phyloP scores from a whole-genome alignment of 1,139 yeast species.

The Starmera stellimalicola region DNA sequence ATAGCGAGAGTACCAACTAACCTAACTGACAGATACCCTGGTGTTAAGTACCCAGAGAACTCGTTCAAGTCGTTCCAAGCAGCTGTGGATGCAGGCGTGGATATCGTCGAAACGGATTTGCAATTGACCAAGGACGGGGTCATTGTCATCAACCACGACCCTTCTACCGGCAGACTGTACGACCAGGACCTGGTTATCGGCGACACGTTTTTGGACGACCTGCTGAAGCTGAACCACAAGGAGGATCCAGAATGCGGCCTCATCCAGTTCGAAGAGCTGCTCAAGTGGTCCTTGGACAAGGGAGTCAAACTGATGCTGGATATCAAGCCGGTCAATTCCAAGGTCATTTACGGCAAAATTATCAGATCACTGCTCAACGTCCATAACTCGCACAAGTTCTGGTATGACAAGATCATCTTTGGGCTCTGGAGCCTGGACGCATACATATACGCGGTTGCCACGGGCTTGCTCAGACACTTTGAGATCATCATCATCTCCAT shows the following conservation, averaged over 20 bases:
- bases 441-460: conserved; percentile 38
- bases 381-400: conserved; percentile 43
- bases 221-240: conserved; percentile 46
- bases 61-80: conserved; percentile 64
- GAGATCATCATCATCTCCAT: conserved; percentile 46
- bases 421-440: conserved; percentile 78
- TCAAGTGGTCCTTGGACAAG: conserved; percentile 46
- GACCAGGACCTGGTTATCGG: conserved; percentile 26
- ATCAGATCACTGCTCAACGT: conserved; percentile 39
- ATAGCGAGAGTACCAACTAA: neutral
- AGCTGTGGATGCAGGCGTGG: conserved; percentile 63
- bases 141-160: conserved; percentile 62
- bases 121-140: conserved; percentile 69
- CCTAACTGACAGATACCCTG: conserved; percentile 5
- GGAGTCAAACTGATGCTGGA: conserved; percentile 54
- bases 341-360: conserved; percentile 44
- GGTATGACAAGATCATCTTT: conserved; percentile 61
- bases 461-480: conserved; percentile 31
- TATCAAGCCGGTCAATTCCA: conserved; percentile 64
- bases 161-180: conserved; percentile 27
- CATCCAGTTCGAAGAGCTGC: conserved; percentile 50
- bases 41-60: conserved; percentile 67
- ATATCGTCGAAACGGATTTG: conserved; percentile 60
- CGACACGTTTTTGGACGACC: conserved; percentile 28
- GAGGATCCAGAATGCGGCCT: conserved; percentile 45